Percentiles rank a stretch among this genome's conserved stretches.
Conservation (phyloP, 345 rosid species). For the Fremontodendron californicum region DNA sequence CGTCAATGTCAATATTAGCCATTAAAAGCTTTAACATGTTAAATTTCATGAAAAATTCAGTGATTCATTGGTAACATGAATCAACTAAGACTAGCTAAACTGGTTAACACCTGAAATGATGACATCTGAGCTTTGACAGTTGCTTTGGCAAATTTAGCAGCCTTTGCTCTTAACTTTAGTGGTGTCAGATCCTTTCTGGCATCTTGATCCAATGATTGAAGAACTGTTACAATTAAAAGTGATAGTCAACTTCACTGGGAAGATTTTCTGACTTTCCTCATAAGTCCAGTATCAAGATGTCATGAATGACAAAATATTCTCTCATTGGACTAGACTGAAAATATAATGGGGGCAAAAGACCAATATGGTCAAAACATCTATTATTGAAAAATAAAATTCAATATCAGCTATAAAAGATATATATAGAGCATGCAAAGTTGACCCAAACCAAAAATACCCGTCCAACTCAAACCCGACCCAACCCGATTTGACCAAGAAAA, state of each 20-base stretch:
- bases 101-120: constrained; percentile 70
- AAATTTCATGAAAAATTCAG: background rate
- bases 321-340: background rate
- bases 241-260: constrained; percentile 25
- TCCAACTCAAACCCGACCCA: background rate
- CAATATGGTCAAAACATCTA: background rate
- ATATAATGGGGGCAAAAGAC: background rate
- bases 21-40: background rate
- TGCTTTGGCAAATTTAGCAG: constrained; percentile 87
- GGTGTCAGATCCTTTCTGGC: constrained; percentile 85
- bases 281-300: background rate
- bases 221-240: constrained; percentile 56
- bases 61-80: background rate
- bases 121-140: constrained; percentile 94
- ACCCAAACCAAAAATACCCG: background rate
- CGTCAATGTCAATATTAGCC: background rate
- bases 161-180: constrained; percentile 79
- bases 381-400: background rate
- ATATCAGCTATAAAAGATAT: background rate
- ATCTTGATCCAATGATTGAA: constrained; percentile 86
- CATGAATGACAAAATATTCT: background rate
- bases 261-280: background rate
- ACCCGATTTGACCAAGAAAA: background rate
- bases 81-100: constrained; percentile 5
- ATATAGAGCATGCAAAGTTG: background rate